Conservation (phyloP, 1,139 yeast species). For the Pichia sp. region DNA sequence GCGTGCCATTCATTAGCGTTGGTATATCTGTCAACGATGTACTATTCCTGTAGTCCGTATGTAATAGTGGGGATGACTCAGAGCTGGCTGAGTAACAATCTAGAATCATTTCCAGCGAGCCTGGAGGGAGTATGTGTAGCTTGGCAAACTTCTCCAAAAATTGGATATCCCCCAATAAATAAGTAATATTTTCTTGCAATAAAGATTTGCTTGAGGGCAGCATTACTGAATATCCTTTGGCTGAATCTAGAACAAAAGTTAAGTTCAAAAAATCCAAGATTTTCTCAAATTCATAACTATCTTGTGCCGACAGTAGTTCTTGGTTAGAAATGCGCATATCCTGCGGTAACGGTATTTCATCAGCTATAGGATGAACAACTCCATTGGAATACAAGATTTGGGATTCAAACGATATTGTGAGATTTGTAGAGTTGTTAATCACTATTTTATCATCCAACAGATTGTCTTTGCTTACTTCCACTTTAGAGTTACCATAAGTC, state of each 20-base stretch:
- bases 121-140: constrained; percentile 64
- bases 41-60: background rate
- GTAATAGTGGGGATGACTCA: background rate
- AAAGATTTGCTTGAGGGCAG: constrained; percentile 67
- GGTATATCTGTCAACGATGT: constrained; percentile 27
- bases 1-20: constrained; percentile 42
- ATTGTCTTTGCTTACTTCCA: constrained; percentile 18
- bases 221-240: constrained; percentile 56
- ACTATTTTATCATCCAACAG: constrained; percentile 9
- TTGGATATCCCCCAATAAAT: constrained; percentile 36
- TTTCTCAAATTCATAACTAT: constrained; percentile 42
- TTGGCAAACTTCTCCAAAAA: constrained; percentile 52
- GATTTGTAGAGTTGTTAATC: constrained; percentile 30
- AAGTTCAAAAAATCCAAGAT: constrained; percentile 42
- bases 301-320: constrained; percentile 55
- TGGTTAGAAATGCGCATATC: constrained; percentile 48
- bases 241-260: constrained; percentile 30
- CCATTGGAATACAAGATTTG: constrained; percentile 83
- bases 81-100: constrained; percentile 38
- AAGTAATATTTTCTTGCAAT: constrained; percentile 48
- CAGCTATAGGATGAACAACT: constrained; percentile 68
- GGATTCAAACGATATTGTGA: constrained; percentile 33
- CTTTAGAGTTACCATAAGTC: constrained; percentile 40
- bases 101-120: constrained; percentile 39
- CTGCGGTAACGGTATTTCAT: constrained; percentile 52